phyloP scores from a whole-genome alignment of 805 yeast species.

The Starmerella tilneyi region DNA sequence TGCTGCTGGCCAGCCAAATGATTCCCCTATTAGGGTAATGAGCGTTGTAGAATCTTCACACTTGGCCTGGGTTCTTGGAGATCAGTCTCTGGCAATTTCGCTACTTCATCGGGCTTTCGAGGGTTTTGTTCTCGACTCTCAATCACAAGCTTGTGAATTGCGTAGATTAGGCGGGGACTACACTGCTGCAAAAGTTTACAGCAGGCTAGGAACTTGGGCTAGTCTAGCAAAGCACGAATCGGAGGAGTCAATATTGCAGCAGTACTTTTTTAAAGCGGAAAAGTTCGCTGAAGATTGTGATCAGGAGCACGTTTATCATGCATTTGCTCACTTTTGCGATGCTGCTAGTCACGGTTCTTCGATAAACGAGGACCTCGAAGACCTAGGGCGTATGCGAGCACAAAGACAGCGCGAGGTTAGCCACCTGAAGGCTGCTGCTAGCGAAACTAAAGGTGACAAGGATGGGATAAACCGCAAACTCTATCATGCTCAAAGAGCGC shows the following conservation, averaged over 20 bases:
- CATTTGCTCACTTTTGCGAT: conserved; percentile 59
- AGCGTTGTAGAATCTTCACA: conserved; percentile 41
- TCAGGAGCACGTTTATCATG: conserved; percentile 42
- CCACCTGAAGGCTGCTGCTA: not conserved
- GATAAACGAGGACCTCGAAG: not conserved
- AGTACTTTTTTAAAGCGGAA: conserved; percentile 45
- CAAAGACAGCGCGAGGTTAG: conserved; percentile 2
- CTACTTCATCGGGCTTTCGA: conserved; percentile 18
- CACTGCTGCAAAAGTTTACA: conserved; percentile 15
- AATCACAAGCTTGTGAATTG: not conserved
- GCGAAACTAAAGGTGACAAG: conserved; percentile 39
- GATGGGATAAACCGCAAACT: conserved; percentile 36
- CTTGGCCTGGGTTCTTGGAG: conserved; percentile 56
- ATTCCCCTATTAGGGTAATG: not conserved
- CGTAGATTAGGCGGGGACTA: not conserved
- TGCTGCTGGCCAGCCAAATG: not conserved
- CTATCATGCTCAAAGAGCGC: conserved; percentile 7
- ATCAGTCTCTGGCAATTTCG: conserved; percentile 46
- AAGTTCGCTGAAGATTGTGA: not conserved
- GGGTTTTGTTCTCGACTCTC: no score
- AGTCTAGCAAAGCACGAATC: conserved; percentile 60
- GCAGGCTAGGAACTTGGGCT: conserved; percentile 48
- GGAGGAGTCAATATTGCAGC: conserved; percentile 45
- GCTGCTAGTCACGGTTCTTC: conserved; percentile 16
- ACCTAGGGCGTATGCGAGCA: not conserved